phyloP scores from a whole-genome alignment of 805 yeast species.

The Hanseniaspora singularis region DNA sequence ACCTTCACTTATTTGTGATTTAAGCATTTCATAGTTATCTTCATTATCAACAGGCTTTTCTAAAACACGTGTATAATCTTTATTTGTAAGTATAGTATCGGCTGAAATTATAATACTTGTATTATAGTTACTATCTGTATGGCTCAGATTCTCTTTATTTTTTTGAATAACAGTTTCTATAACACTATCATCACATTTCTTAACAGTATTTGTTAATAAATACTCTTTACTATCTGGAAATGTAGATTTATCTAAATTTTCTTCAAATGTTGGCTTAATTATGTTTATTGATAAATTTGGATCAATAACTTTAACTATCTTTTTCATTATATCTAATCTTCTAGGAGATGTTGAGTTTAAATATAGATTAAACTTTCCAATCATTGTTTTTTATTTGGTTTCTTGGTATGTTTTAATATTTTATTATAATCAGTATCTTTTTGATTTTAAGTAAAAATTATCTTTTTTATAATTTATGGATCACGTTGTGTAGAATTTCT shows the following conservation, averaged over 20 bases:
- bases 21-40: constrained; percentile 29
- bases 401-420: neutral
- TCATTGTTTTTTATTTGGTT: neutral
- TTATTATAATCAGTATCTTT: neutral
- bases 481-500: neutral
- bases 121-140: constrained; percentile 2
- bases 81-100: constrained; percentile 61
- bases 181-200: neutral
- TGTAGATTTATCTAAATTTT: constrained; percentile 47
- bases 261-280: constrained; percentile 60
- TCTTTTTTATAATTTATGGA: no score
- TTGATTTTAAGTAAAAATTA: neutral
- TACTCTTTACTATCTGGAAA: constrained; percentile 21
- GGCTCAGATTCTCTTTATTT: neutral
- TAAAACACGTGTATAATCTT: constrained; percentile 41
- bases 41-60: constrained; percentile 66
- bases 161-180: neutral
- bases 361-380: constrained; percentile 26
- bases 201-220: neutral
- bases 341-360: constrained; percentile 81
- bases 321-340: constrained; percentile 54
- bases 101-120: constrained; percentile 44
- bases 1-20: constrained; percentile 1
- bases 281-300: constrained; percentile 30
- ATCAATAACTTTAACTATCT: constrained; percentile 37